Base-by-base conservation (phyloP, 371 early-diverging fungal species). In the Chytridium lagenaria region DNA sequence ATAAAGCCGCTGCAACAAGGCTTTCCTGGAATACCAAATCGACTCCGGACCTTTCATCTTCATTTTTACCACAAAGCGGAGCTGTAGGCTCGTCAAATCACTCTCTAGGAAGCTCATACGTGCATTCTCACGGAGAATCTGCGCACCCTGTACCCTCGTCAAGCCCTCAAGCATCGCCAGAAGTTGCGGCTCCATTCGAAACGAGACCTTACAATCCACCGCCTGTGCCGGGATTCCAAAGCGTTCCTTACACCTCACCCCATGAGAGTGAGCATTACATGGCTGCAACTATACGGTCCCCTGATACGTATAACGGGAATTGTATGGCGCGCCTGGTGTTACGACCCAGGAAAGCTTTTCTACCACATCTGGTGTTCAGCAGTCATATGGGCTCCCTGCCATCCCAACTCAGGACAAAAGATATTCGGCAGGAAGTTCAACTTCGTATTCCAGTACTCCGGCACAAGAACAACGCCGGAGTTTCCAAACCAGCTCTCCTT, bases 1-100 rank as follows among this genome's bases (percentile, higher is more conserved):
- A 38, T 44, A 44, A 5, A 3, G 66, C 66, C 15, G 38, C 66
- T 16, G 66, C 37, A 44, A 66, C 61, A 34, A 61, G 61, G 26
- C 16, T 61, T 33, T 61, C 61, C 19, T 61, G 61, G 61, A 33
- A 28, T 16, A 34, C 30, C 36, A 7, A 26, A 61, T 28, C 37
- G 37, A 34, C 55, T n/a, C n/a, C n/a, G 23, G 55, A 52, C 5
- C 16, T 23, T 22, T 52, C 55, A 5, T 5, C n/a, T 26, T 52
- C 55, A 5, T 44, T 19, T 44, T 44, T 44, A 44, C 12, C 44
- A 12, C 7, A 7, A 12, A 7, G 12, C 44, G 44, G 44, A 7
- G 44, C 12, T 44, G 7, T 44, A 44, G 44, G 12, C 44, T 19
- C 44, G 7, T 44, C 44, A 44, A 44, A 44, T 19, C 7, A 7